Conservation (phyloP, 2,329 filamentous ascomycete species). For the Colletotrichum karsti region DNA sequence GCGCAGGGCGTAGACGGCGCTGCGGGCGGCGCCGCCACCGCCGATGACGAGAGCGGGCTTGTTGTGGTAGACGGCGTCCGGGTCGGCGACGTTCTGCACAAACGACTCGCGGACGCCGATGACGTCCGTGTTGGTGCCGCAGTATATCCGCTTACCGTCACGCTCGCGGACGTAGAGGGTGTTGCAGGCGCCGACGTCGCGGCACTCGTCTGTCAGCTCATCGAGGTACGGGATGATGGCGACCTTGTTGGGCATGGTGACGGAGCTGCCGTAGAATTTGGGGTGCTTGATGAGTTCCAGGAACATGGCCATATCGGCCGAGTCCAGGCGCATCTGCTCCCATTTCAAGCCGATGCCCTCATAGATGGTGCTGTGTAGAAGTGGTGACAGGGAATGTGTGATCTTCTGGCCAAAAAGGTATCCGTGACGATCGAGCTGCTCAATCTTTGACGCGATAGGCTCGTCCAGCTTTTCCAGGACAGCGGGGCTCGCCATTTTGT, state of each 20-base stretch:
- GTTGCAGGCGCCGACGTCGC: slow-evolving; percentile 81
- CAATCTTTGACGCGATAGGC: slow-evolving; percentile 18
- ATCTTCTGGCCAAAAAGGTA: slow-evolving; percentile 68
- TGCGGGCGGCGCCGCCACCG: slow-evolving; percentile 81
- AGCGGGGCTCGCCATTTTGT: slow-evolving; percentile 6
- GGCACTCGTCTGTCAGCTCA: slow-evolving; percentile 75
- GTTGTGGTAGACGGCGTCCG: slow-evolving; percentile 58
- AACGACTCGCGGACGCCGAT: slow-evolving; percentile 81
- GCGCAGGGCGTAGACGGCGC: slow-evolving; percentile 78
- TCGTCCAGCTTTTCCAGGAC: slow-evolving; percentile 21
- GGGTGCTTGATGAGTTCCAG: slow-evolving; percentile 62
- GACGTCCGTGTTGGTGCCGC: slow-evolving; percentile 85
- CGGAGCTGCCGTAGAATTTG: slow-evolving; percentile 73
- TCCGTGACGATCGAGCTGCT: slow-evolving; percentile 52
- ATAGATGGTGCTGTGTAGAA: slow-evolving; percentile 64
- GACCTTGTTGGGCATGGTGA: slow-evolving; percentile 89
- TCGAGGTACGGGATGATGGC: slow-evolving; percentile 78
- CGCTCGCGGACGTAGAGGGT: slow-evolving; percentile 73
- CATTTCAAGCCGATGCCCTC: slow-evolving; percentile 57
- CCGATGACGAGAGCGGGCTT: slow-evolving; percentile 78
- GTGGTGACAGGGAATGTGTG: slow-evolving; percentile 62
- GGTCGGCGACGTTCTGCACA: slow-evolving; percentile 58
- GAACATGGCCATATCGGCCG: slow-evolving; percentile 57
- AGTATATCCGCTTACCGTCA: slow-evolving; percentile 59
- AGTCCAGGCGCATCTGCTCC: slow-evolving; percentile 62